Conservation (phyloP, 768 basidiomycete genomes). For the Hygrocybe coccinea region DNA sequence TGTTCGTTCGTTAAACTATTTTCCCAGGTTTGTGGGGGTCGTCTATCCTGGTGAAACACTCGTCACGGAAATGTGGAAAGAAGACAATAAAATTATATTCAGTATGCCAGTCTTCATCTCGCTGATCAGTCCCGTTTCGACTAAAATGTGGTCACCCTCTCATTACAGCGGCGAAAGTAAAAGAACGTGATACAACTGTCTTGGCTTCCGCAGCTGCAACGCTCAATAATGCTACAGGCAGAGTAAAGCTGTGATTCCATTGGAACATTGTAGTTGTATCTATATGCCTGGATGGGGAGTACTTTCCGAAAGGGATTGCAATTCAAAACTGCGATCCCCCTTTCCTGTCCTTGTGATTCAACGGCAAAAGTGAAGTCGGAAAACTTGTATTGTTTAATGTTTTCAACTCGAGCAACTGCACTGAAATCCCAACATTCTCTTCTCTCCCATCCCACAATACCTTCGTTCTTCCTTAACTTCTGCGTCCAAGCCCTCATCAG, state of each 20-base stretch:
- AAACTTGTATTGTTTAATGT: not conserved
- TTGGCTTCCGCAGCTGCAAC: conserved; percentile 82
- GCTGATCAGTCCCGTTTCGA: not conserved
- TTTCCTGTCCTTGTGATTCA: too few species aligned
- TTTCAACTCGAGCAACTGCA: conserved; percentile 85
- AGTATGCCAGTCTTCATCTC: conserved; percentile 47
- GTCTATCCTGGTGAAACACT: conserved; percentile 96
- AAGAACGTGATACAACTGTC: conserved; percentile 71
- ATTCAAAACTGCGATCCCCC: too few species aligned
- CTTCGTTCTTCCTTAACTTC: conserved; percentile 68
- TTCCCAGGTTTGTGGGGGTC: conserved; percentile 71
- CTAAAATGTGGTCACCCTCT: conserved; percentile 2
- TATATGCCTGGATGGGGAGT: too few species aligned
- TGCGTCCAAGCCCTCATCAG: conserved; percentile 45
- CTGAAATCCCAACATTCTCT: conserved; percentile 79
- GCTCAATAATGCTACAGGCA: conserved; percentile 43
- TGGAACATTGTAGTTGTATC: not conserved
- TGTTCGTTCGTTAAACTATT: not conserved
- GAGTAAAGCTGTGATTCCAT: conserved; percentile 55
- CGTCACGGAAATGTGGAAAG: conserved; percentile 98
- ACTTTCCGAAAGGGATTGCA: too few species aligned
- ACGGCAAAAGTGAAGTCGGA: too few species aligned
- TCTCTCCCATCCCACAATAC: conserved; percentile 74
- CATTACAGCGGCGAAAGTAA: conserved; percentile 72
- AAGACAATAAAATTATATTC: conserved; percentile 86